phyloP scores from a whole-genome alignment of 371 early-diverging fungal genomes.

The Pancytospora philotis region DNA sequence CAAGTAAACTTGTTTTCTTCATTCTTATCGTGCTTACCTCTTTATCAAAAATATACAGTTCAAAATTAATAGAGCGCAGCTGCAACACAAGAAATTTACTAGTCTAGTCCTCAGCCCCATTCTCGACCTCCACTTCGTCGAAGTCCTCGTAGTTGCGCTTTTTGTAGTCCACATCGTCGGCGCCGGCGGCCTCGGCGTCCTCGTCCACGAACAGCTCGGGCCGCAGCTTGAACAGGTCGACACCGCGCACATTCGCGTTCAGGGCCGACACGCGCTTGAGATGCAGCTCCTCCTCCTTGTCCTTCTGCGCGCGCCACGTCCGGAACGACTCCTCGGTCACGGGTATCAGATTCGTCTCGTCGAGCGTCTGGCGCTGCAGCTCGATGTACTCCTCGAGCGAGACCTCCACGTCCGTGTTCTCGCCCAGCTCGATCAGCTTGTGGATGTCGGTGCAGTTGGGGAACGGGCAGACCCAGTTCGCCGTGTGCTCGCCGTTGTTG shows the following conservation, averaged over 20 bases:
- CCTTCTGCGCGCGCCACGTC: constrained; percentile 81
- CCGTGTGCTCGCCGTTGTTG: constrained; percentile 82
- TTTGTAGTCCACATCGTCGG: constrained; percentile 52
- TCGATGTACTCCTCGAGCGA: constrained; percentile 52
- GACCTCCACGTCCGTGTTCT: constrained; percentile 40
- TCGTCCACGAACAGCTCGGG: constrained; percentile 73
- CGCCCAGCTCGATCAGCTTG: constrained; percentile 41
- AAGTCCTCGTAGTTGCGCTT: constrained; percentile 44
- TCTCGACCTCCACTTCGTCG: constrained; percentile 14
- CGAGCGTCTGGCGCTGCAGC: constrained; percentile 75
- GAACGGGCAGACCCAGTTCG: constrained; percentile 94
- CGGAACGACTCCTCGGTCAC: constrained; percentile 82
- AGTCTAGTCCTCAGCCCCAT: neutral
- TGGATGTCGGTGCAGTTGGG: constrained; percentile 47
- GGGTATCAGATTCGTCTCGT: constrained; percentile 72
- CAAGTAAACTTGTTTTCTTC: too few species aligned
- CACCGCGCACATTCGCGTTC: constrained; percentile 61
- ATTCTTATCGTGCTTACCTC: too few species aligned
- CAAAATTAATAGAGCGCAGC: too few species aligned
- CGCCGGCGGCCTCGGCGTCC: constrained; percentile 62
- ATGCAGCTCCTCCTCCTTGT: constrained; percentile 69
- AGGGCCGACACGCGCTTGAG: constrained; percentile 67
- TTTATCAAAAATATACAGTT: too few species aligned
- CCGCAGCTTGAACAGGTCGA: constrained; percentile 89
- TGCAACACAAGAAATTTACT: too few species aligned